phyloP scores from a whole-genome alignment of 345 rosid species.

The Boechera divaricarpa region DNA sequence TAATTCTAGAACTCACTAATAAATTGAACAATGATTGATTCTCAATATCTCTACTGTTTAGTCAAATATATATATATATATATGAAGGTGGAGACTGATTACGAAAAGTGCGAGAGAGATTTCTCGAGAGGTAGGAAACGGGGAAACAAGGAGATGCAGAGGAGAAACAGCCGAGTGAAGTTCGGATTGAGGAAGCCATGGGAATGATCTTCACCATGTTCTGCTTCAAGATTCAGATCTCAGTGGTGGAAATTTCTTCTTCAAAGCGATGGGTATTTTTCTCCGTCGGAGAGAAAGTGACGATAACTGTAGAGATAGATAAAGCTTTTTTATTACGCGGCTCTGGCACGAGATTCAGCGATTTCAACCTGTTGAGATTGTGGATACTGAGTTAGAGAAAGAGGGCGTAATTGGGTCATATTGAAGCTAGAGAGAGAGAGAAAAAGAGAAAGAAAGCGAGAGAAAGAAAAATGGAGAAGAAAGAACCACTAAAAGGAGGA shows the following conservation, averaged over 20 bases:
- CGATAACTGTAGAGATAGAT: constrained; percentile 27
- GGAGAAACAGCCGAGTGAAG: constrained; percentile 64
- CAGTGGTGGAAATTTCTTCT: neutral
- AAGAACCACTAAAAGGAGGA: no score
- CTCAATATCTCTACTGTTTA: neutral
- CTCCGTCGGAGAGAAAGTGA: constrained; percentile 34
- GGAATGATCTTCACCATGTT: constrained; percentile 71
- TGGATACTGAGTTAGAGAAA: no score
- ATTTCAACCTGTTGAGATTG: no score
- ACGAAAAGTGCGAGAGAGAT: constrained; percentile 46
- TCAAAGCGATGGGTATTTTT: constrained; percentile 10
- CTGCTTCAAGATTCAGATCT: neutral
- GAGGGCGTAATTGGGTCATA: no score
- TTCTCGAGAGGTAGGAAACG: constrained; percentile 41
- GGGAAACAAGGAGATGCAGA: constrained; percentile 52
- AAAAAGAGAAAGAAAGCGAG: no score
- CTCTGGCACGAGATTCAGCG: no score
- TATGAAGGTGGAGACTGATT: no score
- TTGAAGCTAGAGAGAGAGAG: no score
- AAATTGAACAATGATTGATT: neutral
- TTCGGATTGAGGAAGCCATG: constrained; percentile 82
- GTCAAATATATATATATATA: no score
- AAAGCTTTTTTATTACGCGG: neutral
- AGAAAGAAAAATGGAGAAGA: no score
- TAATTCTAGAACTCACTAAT: constrained; percentile 26